Evolutionary conservation across 1,284 basidiomycete species (phyloP), one percentile per base, ranked within the genome.

Genomic region (Termitomyces sp.): DNA sequence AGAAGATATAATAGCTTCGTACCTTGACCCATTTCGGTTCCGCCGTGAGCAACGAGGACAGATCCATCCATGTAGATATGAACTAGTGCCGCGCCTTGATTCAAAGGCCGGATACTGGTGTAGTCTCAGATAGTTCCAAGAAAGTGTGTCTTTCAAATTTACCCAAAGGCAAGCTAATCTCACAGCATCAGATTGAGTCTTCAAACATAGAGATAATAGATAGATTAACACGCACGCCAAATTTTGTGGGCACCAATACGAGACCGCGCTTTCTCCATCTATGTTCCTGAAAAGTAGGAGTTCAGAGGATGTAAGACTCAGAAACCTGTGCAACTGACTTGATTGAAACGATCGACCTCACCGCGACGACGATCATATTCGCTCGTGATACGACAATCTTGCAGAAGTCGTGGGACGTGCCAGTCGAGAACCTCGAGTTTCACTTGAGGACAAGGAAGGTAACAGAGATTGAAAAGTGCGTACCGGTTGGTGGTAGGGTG

Each of bases 21-120:
- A 58, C 57, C 58, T 59, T 59, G 58, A 31, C 58, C 58, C 58
- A 59, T 59, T 47, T 59, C 58, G 30, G 58, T 59, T 9, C 58
- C 58, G 4, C 58, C 58, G 19, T 59, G 58, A 9, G 58, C 58
- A 19, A 59, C 55, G 3, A 59, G 55, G n/a, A 59, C 58, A 15
- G 58, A 57, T 15, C 58, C 58, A 39, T 59, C 58, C 46, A 54
- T 46, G n/a, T 59, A 59, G 26, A 59, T 59, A 44, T 59, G 58
- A 5, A 59, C 58, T 4, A 59, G 30, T 5, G 58, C 58, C 5
- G 58, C 55, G 8, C 58, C 58, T 49, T 59, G 58, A 34, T 59
- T 59, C 55, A 54, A 21, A n/a, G 38, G 31, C 19, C 53, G 56
- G 13, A 57, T 13, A 8, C 58, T 59, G 12, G 5, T 10, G 12